phyloP scores from a whole-genome alignment of 2,329 filamentous ascomycete genomes.

The Paracoccidioides brasiliensis region DNA sequence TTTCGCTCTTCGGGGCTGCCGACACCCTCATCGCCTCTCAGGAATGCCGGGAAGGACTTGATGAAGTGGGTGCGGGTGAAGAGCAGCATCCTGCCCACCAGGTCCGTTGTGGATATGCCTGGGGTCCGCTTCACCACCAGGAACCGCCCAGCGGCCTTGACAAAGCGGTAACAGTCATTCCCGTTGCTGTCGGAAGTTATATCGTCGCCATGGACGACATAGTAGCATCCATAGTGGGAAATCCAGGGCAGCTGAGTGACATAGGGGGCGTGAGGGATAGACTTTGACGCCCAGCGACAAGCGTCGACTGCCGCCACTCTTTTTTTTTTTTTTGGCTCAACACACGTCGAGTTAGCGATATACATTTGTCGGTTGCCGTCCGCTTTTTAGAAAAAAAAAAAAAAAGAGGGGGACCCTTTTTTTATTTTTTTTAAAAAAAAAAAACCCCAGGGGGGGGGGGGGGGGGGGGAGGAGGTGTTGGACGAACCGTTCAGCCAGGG shows the following conservation, averaged over 20 bases:
- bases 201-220: slow-evolving; percentile 93
- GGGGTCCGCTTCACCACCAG: slow-evolving; percentile 94
- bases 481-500: slow-evolving; percentile 62
- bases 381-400: too few species aligned
- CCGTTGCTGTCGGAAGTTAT: slow-evolving; percentile 90
- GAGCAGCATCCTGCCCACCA: slow-evolving; percentile 94
- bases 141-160: slow-evolving; percentile 87
- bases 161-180: slow-evolving; percentile 94
- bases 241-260: slow-evolving; percentile 92
- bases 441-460: too few species aligned
- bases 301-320: slow-evolving; percentile 83
- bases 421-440: too few species aligned
- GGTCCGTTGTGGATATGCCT: slow-evolving; percentile 90
- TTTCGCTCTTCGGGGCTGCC: slow-evolving; percentile 56
- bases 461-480: neutral
- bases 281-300: slow-evolving; percentile 84
- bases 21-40: slow-evolving; percentile 59
- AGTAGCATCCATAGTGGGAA: slow-evolving; percentile 85
- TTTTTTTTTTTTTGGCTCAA: slow-evolving; percentile 2
- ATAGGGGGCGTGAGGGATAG: slow-evolving; percentile 77
- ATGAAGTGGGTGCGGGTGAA: slow-evolving; percentile 95
- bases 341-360: too few species aligned
- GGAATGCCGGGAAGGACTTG: slow-evolving; percentile 55
- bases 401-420: too few species aligned
- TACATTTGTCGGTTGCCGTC: too few species aligned